phyloP scores from a whole-genome alignment of 768 basidiomycete species.

The Leccinum arenicola region DNA sequence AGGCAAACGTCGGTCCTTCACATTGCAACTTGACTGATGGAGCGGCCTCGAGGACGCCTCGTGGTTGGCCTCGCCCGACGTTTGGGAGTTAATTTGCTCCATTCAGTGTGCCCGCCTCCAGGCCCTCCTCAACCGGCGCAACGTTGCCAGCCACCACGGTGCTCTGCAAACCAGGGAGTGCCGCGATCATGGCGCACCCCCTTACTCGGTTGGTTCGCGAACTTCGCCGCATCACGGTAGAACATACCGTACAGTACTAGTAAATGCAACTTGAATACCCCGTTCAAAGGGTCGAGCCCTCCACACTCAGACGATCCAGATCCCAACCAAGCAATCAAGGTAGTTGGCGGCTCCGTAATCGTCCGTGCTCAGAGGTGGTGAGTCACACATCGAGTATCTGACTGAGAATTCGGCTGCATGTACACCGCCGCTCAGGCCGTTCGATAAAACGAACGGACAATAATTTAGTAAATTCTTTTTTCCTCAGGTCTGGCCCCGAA shows the following conservation, averaged over 20 bases:
- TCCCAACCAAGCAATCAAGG: background rate
- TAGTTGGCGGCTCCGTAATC: background rate
- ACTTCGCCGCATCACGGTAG: background rate
- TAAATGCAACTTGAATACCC: background rate
- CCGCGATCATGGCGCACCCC: constrained; percentile 4
- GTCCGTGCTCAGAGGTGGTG: background rate
- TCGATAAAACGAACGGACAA: too few species aligned
- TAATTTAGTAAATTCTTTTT: background rate
- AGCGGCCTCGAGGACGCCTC: constrained; percentile 25
- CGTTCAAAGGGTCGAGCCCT: background rate
- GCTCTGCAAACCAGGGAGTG: background rate
- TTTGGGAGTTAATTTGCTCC: constrained; percentile 14
- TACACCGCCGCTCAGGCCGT: background rate
- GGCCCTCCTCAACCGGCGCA: background rate
- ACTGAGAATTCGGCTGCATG: background rate
- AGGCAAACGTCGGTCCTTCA: constrained; percentile 7
- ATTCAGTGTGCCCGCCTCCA: constrained; percentile 3
- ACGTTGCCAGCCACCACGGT: background rate
- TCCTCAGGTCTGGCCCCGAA: background rate
- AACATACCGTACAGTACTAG: background rate
- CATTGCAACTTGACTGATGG: constrained; percentile 5
- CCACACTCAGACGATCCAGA: background rate
- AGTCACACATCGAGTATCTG: background rate
- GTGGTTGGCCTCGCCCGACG: constrained; percentile 15
- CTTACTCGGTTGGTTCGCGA: constrained; percentile 4